phyloP scores from a whole-genome alignment of 2,329 filamentous ascomycete genomes.

The Cordyceps farinosa region DNA sequence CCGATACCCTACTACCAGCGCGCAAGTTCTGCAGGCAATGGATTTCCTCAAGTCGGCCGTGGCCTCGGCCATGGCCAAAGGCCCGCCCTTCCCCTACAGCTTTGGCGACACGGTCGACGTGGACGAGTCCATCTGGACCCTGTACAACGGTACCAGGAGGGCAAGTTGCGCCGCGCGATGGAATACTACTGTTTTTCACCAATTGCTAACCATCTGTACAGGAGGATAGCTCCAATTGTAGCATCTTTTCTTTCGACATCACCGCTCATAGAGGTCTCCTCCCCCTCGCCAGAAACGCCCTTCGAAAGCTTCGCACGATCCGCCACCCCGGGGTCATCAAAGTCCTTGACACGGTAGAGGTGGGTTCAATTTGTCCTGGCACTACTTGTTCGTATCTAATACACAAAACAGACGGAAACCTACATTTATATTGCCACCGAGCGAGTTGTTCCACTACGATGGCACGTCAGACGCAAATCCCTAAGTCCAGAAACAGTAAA shows the following conservation, averaged over 20 bases:
- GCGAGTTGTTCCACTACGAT: conserved; percentile 77
- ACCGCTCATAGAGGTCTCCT: conserved; percentile 73
- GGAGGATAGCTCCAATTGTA: conserved; percentile 93
- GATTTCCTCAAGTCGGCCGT: conserved; percentile 98
- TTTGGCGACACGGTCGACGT: conserved; percentile 92
- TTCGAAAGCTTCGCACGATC: conserved; percentile 89
- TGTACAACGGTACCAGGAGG: conserved; percentile 90
- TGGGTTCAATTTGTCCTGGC: conserved; percentile 33
- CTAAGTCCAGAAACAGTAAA: conserved; percentile 89
- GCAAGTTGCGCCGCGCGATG: conserved; percentile 44
- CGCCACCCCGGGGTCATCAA: conserved; percentile 93
- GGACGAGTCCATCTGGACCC: conserved; percentile 92
- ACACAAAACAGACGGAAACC: conserved; percentile 66
- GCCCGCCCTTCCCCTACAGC: conserved; percentile 85
- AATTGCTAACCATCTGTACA: conserved; percentile 34
- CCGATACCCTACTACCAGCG: not conserved
- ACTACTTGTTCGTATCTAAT: not conserved
- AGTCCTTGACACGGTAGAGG: conserved; percentile 91
- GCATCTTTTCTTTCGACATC: conserved; percentile 95
- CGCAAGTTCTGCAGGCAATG: conserved; percentile 51
- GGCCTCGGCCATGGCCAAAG: conserved; percentile 92
- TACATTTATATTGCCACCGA: conserved; percentile 97
- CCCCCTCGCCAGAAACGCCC: conserved; percentile 85
- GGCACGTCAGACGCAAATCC: conserved; percentile 86
- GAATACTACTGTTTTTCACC: not conserved